These are phyloP conservation scores for Ophiosphaerella narmari DNA, from an alignment of 2,329 filamentous ascomycete genomes.

Conservation along the genomic window DNA sequence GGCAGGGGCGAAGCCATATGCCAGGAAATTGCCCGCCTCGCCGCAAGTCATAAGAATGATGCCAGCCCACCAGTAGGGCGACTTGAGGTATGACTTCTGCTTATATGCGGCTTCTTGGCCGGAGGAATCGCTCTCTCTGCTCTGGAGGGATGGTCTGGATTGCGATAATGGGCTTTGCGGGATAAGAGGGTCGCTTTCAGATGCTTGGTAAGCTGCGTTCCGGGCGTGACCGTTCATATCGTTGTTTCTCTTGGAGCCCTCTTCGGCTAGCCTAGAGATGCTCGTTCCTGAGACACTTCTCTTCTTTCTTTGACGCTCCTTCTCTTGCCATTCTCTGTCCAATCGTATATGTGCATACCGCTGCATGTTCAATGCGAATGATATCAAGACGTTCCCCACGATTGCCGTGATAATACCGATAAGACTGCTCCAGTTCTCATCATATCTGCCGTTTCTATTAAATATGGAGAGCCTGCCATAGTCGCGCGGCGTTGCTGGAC, in stretches of 20 bases:
- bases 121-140: constrained; percentile 20
- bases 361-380: constrained; percentile 93
- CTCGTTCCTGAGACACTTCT: constrained; percentile 50
- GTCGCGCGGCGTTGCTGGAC: constrained; percentile 17
- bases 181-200: constrained; percentile 43
- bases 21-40: constrained; percentile 94
- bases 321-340: constrained; percentile 68
- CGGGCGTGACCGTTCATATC: constrained; percentile 8
- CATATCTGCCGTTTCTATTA: constrained; percentile 18
- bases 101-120: constrained; percentile 45
- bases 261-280: constrained; percentile 40
- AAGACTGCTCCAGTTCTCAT: constrained; percentile 77
- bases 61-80: constrained; percentile 95
- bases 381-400: constrained; percentile 89
- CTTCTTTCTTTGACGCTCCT: constrained; percentile 39
- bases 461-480: constrained; percentile 13
- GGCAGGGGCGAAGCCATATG: constrained; percentile 95
- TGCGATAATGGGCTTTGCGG: constrained; percentile 7
- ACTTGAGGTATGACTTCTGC: constrained; percentile 78
- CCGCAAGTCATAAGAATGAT: constrained; percentile 91
- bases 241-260: constrained; percentile 20
- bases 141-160: constrained; percentile 41
- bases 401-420: constrained; percentile 96
- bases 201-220: constrained; percentile 13
- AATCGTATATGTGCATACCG: constrained; percentile 91